phyloP scores from a whole-genome alignment of 306 rosid species.

The Quercus suber region DNA sequence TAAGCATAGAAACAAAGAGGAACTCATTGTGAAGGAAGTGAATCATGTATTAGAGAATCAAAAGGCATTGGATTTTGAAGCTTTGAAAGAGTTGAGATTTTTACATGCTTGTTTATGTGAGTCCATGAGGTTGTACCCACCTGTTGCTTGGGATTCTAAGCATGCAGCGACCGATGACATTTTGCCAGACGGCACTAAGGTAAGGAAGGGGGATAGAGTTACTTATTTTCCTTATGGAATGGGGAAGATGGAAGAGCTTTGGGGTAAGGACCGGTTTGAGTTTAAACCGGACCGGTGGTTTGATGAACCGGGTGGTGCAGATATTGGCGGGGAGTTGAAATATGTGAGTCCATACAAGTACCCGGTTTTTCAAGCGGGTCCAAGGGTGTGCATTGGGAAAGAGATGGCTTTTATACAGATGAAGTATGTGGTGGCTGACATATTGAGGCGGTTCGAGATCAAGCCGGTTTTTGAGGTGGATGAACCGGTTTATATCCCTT shows the following conservation, averaged over 20 bases:
- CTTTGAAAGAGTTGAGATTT: slow-evolving; percentile 46
- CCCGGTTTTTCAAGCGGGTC: slow-evolving; percentile 85
- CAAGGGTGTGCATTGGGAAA: slow-evolving; percentile 81
- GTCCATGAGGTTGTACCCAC: slow-evolving; percentile 78
- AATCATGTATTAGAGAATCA: neutral
- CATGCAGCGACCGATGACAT: slow-evolving; percentile 43
- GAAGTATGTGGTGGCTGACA: slow-evolving; percentile 66
- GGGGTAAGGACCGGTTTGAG: slow-evolving; percentile 61
- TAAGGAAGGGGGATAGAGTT: slow-evolving; percentile 65
- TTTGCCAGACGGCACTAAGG: slow-evolving; percentile 73
- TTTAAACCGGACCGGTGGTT: slow-evolving; percentile 82
- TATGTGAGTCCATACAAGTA: slow-evolving; percentile 52
- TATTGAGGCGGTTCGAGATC: slow-evolving; percentile 53
- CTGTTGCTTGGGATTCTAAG: slow-evolving; percentile 89
- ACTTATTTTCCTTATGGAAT: slow-evolving; percentile 83
- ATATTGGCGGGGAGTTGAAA: slow-evolving; percentile 23
- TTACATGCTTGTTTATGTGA: slow-evolving; percentile 71
- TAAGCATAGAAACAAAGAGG: slow-evolving; percentile 19
- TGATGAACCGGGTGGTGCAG: neutral
- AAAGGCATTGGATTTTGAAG: slow-evolving; percentile 39
- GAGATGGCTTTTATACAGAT: slow-evolving; percentile 90
- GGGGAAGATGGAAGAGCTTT: slow-evolving; percentile 78
- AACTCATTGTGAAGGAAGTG: slow-evolving; percentile 34
- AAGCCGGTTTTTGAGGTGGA: slow-evolving; percentile 22
- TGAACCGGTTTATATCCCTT: slow-evolving; percentile 63